Percentiles rank a stretch among this genome's conserved stretches.
Evolutionary conservation across 139 green algal species (phyloP).

Genomic region (Volvox reticuliferus): DNA sequence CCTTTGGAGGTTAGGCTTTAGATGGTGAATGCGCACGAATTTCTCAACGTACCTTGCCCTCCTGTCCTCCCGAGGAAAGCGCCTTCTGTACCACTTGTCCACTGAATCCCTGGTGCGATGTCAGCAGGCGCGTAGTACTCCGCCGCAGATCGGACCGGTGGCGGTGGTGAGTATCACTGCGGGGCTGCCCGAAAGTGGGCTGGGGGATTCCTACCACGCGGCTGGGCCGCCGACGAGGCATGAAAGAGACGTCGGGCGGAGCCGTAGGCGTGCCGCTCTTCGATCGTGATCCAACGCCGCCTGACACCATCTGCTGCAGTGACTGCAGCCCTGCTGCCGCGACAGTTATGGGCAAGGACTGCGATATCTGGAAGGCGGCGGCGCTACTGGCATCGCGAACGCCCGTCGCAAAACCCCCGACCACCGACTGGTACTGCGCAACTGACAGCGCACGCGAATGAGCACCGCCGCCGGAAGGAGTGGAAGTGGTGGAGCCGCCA

Average conservation of each 20-base stretch:
- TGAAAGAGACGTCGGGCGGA: neutral
- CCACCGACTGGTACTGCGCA: neutral
- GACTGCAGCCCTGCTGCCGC: slow-evolving; percentile 35
- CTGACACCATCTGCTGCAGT: slow-evolving; percentile 37
- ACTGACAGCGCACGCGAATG: neutral
- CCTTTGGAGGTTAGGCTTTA: too few relatives aligned
- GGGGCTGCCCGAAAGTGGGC: neutral
- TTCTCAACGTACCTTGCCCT: neutral
- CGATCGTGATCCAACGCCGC: neutral
- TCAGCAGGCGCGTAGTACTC: neutral
- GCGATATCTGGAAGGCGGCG: slow-evolving; percentile 1
- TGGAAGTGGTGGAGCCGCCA: neutral
- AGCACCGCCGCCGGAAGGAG: neutral
- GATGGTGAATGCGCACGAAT: too few relatives aligned
- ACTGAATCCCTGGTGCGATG: neutral
- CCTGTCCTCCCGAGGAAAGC: neutral
- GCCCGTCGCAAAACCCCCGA: neutral
- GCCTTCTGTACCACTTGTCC: neutral
- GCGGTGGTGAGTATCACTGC: neutral
- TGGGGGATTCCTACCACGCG: slow-evolving; percentile 20
- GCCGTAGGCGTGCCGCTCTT: neutral
- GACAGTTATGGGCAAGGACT: neutral
- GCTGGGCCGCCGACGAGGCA: neutral
- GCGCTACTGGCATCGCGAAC: neutral
- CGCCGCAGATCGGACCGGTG: neutral